Conservation (phyloP, 1,139 yeast species). For the Yamadazyma taylorii region DNA sequence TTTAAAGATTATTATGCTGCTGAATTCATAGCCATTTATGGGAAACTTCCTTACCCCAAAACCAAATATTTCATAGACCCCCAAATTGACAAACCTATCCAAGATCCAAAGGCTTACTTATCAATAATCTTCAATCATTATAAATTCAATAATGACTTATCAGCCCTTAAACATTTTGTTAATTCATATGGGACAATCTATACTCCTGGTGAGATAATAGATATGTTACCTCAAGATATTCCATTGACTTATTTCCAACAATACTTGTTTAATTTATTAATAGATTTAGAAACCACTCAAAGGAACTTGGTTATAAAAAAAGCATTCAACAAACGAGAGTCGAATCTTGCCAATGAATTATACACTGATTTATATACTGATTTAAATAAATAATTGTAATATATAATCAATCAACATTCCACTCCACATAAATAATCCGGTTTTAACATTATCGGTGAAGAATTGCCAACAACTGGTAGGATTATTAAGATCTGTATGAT, state of each 20-base stretch:
- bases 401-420: constrained; percentile 80
- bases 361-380: constrained; percentile 22
- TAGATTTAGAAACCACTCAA: constrained; percentile 22
- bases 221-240: constrained; percentile 30
- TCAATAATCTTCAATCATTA: constrained; percentile 25
- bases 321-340: constrained; percentile 30
- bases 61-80: constrained; percentile 19
- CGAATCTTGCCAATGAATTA: constrained; percentile 19
- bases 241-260: constrained; percentile 34
- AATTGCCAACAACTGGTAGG: constrained; percentile 82
- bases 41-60: constrained; percentile 23
- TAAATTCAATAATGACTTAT: constrained; percentile 11
- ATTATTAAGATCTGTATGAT: constrained; percentile 69
- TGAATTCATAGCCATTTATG: constrained; percentile 30
- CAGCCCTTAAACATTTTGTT: constrained; percentile 33
- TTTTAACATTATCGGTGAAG: constrained; percentile 73
- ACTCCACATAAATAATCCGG: constrained; percentile 75
- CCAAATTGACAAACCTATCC: constrained; percentile 3
- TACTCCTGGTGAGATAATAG: constrained; percentile 26
- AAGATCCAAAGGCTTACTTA: constrained; percentile 12
- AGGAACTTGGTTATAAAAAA: constrained; percentile 25
- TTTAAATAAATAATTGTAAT: constrained; percentile 44
- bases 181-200: constrained; percentile 21
- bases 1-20: constrained; percentile 31
- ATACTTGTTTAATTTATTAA: constrained; percentile 24